These are phyloP conservation scores for Parathielavia appendiculata DNA, from an alignment of 495 filamentous ascomycete genomes.

Conservation along the genomic window DNA sequence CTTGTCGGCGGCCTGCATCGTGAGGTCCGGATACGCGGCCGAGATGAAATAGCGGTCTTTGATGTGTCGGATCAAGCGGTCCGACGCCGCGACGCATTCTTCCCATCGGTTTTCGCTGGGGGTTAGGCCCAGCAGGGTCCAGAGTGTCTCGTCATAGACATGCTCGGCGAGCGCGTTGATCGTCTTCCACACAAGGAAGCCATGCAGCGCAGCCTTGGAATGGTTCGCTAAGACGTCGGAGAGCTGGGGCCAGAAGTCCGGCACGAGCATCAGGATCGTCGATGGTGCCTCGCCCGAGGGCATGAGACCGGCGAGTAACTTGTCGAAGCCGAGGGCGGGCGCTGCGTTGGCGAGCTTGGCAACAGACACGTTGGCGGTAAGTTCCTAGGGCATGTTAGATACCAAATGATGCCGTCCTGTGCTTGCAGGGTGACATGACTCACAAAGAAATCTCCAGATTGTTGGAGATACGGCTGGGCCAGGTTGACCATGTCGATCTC, in stretches of 20 bases:
- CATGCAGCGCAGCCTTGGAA: constrained; percentile 9
- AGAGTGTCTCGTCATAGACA: not conserved
- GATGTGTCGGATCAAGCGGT: constrained; percentile 49
- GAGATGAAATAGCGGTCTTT: constrained; percentile 65
- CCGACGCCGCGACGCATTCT: constrained; percentile 54
- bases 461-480: not conserved
- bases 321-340: constrained; percentile 51
- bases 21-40: constrained; percentile 58
- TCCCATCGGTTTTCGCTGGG: constrained; percentile 45
- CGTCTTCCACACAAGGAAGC: constrained; percentile 1
- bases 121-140: not conserved
- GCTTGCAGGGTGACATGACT: too few relatives aligned
- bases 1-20: constrained; percentile 61
- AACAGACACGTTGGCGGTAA: constrained; percentile 32
- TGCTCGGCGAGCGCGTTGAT: not conserved
- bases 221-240: constrained; percentile 2
- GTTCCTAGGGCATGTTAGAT: constrained; percentile 17
- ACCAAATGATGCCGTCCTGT: not conserved
- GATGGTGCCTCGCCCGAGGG: constrained; percentile 48
- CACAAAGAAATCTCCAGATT: not conserved
- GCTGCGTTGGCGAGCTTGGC: constrained; percentile 48
- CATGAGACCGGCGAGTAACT: constrained; percentile 48
- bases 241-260: constrained; percentile 18
- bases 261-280: constrained; percentile 45
- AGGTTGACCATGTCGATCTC: not conserved